These are phyloP conservation scores for Pseudopyrenochaeta lycopersici DNA, from an alignment of 2,329 filamentous ascomycete genomes.

Conservation along the genomic window DNA sequence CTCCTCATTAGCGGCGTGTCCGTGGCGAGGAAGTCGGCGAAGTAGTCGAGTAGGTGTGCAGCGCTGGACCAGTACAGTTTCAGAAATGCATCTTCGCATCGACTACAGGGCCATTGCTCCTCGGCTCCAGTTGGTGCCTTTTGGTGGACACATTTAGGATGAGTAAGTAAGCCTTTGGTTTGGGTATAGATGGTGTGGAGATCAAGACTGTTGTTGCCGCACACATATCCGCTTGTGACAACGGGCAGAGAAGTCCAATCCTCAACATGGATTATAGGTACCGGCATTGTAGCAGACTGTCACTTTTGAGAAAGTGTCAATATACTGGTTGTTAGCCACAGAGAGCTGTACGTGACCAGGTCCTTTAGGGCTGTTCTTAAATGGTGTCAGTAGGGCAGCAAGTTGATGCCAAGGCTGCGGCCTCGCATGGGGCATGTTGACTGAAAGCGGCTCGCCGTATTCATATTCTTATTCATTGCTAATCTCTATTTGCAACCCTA, in stretches of 20 bases:
- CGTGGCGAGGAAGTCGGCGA: constrained; percentile 32
- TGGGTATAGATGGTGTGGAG: constrained; percentile 18
- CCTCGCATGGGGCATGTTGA: background rate
- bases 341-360: background rate
- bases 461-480: background rate
- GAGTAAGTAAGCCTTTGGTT: constrained; percentile 18
- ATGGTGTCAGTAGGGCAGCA: background rate
- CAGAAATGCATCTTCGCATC: constrained; percentile 13
- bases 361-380: no score
- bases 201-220: constrained; percentile 25
- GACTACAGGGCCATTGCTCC: constrained; percentile 9
- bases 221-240: constrained; percentile 19
- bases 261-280: constrained; percentile 20
- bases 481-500: no score
- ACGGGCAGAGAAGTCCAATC: constrained; percentile 14
- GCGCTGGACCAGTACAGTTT: constrained; percentile 23
- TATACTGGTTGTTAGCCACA: background rate
- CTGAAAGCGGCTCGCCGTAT: background rate
- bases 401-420: constrained; percentile 12
- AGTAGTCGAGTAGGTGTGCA: constrained; percentile 39
- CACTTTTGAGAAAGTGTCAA: background rate
- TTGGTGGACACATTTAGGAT: constrained; percentile 10
- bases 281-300: constrained; percentile 4
- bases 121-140: background rate
- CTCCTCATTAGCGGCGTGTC: constrained; percentile 33